These are phyloP conservation scores for Porcisia deanei DNA, from an alignment of 208 protist genomes.

Conservation along the genomic window DNA sequence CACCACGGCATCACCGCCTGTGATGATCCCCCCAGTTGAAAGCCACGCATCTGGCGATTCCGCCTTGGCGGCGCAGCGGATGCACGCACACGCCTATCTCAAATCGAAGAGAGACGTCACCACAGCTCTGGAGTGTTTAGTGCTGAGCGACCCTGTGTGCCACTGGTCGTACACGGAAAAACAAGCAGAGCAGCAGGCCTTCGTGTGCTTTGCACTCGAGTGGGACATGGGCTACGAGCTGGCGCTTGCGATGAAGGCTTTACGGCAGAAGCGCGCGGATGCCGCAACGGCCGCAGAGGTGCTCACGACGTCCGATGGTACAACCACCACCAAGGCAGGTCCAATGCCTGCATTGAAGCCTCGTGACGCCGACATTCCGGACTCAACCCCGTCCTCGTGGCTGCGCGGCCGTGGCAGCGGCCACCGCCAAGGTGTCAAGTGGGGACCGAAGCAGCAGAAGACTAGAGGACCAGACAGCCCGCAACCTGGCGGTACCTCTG, in stretches of 20 bases:
- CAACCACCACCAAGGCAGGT: background rate
- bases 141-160: constrained; percentile 48
- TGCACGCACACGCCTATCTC: constrained; percentile 22
- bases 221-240: constrained; percentile 88
- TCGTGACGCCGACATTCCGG: background rate
- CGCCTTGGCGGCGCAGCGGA: constrained; percentile 1
- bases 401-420: constrained; percentile 5
- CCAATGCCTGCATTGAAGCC: background rate
- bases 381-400: background rate
- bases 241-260: constrained; percentile 53
- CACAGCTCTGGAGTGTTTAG: constrained; percentile 46
- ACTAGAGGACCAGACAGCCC: background rate
- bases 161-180: constrained; percentile 65
- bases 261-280: constrained; percentile 36
- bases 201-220: constrained; percentile 71
- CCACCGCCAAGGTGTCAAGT: background rate
- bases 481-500: constrained; percentile 4
- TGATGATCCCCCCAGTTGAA: background rate
- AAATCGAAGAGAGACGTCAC: constrained; percentile 31
- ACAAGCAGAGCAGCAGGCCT: constrained; percentile 43
- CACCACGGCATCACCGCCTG: constrained; percentile 2
- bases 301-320: background rate
- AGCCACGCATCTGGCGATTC: background rate
- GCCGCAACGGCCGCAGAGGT: constrained; percentile 6
- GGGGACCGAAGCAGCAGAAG: background rate